Evolutionary conservation across 345 rosid genomes (phyloP).

Genomic region (Brassica nigra): DNA sequence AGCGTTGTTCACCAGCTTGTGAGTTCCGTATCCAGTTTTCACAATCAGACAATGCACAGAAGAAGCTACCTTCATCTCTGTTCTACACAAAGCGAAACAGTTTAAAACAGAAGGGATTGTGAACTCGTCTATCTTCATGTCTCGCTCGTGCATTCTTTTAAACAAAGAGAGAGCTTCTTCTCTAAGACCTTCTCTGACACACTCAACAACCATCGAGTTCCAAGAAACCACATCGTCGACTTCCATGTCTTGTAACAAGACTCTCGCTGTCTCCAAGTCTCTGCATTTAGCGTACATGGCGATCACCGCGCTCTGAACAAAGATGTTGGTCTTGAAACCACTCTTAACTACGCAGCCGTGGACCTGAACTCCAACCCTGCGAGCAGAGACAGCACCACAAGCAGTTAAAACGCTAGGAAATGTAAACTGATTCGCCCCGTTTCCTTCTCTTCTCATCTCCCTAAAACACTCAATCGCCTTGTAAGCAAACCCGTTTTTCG

Average conservation of each 20-base stretch:
- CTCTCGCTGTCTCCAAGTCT: conserved; percentile 62
- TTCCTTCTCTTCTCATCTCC: conserved; percentile 60
- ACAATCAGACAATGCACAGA: conserved; percentile 71
- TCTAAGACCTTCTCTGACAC: conserved; percentile 61
- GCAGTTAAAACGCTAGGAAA: conserved; percentile 82
- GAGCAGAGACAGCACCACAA: conserved; percentile 55
- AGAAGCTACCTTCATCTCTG: conserved; percentile 47
- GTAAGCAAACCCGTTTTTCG: conserved; percentile 55
- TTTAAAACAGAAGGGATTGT: neutral
- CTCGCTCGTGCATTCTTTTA: conserved; percentile 58
- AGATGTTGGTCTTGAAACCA: conserved; percentile 66
- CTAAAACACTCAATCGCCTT: conserved; percentile 66
- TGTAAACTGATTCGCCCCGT: conserved; percentile 68
- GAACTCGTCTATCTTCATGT: conserved; percentile 51
- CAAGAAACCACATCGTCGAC: conserved; percentile 68
- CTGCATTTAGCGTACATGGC: conserved; percentile 87
- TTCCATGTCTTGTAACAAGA: conserved; percentile 49
- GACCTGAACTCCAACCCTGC: conserved; percentile 65
- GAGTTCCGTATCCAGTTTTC: conserved; percentile 69
- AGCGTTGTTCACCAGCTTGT: conserved; percentile 73
- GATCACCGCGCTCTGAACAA: conserved; percentile 76
- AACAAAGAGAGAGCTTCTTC: conserved; percentile 69
- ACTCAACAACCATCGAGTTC: conserved; percentile 85
- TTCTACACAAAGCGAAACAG: conserved; percentile 47
- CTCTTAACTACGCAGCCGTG: conserved; percentile 67